Evolutionary conservation across 495 filamentous ascomycete species (phyloP), one percentile per base, ranked within the genome.

Genomic region (Penicillium lividum): DNA sequence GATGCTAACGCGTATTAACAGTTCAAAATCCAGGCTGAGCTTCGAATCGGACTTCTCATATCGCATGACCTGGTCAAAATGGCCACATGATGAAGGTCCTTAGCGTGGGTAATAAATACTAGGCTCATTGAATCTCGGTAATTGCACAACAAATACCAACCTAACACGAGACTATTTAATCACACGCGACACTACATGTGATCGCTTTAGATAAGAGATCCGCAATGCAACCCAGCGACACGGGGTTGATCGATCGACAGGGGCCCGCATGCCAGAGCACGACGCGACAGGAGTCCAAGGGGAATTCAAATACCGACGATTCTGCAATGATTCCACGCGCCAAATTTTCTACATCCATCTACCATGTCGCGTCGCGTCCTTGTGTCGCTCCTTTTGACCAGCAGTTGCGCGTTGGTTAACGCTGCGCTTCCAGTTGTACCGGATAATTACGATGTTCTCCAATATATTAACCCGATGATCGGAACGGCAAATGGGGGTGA

Each of bases 401-500:
- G 61, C 18, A 56, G 68, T 42, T 30, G 48, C 33, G 60, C 54
- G 18, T 49, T 62, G 34, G 62, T 54, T 7, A n/a, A 57, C 44
- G 54, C 67, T 28, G 52, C 60, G 27, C 31, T 59, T 48, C 40
- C 57, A 8, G 9, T 56, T 1, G 18, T 53, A 9, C 52, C 62
- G 11, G 63, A 70, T 18, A 62, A 75, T 51, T 77, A 78, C 30
- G 77, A 80, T 67, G 74, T 77, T 1, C 62, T 80, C 1, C 72
- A 77, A 61, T 82, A 83, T 56, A 62, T 86, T 15, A 71, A 85
- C 57, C 83, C 83, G 29, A 74, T 86, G 53, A 84, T 86, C 67
- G 84, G 84, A 48, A 84, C 76, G 57, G 78, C 72, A 15, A 82
- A 84, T 62, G 84, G 84, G 62, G 87, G 87, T 74, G 73, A 29